These are phyloP conservation scores for Candida glucosophila DNA, from an alignment of 1,139 yeast genomes.

Conservation along the genomic window DNA sequence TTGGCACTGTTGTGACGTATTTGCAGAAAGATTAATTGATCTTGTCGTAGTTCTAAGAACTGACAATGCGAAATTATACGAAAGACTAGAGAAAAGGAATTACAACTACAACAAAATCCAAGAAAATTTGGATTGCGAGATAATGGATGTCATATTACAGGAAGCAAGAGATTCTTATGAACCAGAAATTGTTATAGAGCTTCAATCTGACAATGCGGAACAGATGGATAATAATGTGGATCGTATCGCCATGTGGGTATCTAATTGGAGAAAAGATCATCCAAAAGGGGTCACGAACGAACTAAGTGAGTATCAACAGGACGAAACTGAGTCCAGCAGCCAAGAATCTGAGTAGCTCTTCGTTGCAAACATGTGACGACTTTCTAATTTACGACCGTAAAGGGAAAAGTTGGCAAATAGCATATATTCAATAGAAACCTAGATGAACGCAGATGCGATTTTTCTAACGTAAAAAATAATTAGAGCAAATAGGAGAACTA, in stretches of 20 bases:
- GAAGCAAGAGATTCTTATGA: slow-evolving; percentile 83
- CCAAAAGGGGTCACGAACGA: slow-evolving; percentile 33
- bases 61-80: slow-evolving; percentile 62
- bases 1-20: slow-evolving; percentile 96
- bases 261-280: slow-evolving; percentile 55
- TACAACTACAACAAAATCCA: slow-evolving; percentile 75
- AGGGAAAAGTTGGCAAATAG: too few relatives aligned
- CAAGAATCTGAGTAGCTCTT: slow-evolving; percentile 6
- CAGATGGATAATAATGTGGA: slow-evolving; percentile 76
- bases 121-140: slow-evolving; percentile 93
- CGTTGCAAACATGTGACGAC: too few relatives aligned
- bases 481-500: slow-evolving; percentile 16
- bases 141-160: slow-evolving; percentile 83
- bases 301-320: too few relatives aligned
- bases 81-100: slow-evolving; percentile 64
- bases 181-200: slow-evolving; percentile 73
- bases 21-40: slow-evolving; percentile 89
- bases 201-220: slow-evolving; percentile 62
- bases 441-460: too few relatives aligned
- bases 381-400: too few relatives aligned
- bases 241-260: slow-evolving; percentile 66
- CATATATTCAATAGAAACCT: too few relatives aligned
- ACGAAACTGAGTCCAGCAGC: slow-evolving; percentile 10
- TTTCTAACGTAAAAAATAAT: slow-evolving; percentile 20
- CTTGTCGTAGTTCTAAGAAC: slow-evolving; percentile 83